Base-by-base conservation (phyloP, 169 alveolate genomes). In the Perkinsus chesapeaki region DNA sequence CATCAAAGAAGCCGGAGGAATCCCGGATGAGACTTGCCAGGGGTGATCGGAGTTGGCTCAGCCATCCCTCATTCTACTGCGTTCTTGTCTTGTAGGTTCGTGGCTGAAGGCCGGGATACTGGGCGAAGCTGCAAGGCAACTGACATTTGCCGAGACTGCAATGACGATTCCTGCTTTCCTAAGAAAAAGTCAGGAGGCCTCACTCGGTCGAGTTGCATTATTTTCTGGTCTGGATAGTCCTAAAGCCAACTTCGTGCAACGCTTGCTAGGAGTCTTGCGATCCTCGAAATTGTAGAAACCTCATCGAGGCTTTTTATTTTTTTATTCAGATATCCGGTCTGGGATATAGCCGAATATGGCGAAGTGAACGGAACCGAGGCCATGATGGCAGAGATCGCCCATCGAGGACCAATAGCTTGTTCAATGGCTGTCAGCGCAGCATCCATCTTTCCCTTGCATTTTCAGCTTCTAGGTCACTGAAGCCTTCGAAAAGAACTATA, bases 391-490 rank as follows among this genome's bases (percentile, higher is more conserved):
- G 97, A 96, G 94, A 96, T 97, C 91, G 95, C 92, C 39, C 90
- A 91, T 39, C 93, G 95, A 34, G 97, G 97, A 27, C 97, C 98
- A 20, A 96, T 97, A 91, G 93, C 95, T 47, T 97, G 98, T 93
- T 97, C 97, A 37, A 95, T 97, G 23, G 91, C 91, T 31, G 96
- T 93, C 0, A 94, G 97, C 39, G 91, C 93, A 91, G 92, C 19
- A 19, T 9, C 72, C 27, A 10, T 47, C 27, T 9, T 47, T 47
- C 19, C 27, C 19, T 27, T 3, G 27, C 82, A 60, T 9, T 60
- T 20, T 16, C 37, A 7, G 27, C 37, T 60, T 0, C 37, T 34
- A 60, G 82, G 82, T 60, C 23, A 60, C 82, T 34, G 82, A 60
- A 16, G 82, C 82, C 37, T 60, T 60, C 82, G 82, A 60, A 34